These are phyloP conservation scores for Plasmodium gaboni DNA, from an alignment of 169 alveolate species.

Conservation along the genomic window DNA sequence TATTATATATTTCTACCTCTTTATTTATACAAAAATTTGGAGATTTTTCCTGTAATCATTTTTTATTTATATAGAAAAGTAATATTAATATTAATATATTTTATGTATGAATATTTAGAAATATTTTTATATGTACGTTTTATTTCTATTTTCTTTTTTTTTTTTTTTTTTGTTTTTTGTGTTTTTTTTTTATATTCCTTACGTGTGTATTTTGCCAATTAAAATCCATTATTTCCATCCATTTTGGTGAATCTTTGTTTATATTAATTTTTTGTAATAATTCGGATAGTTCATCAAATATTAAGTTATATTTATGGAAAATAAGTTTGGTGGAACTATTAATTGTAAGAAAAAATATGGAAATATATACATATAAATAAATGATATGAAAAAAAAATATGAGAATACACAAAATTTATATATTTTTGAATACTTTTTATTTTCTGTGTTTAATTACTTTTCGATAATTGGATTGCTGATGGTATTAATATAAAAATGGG, in stretches of 20 bases:
- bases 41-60: constrained; percentile 53
- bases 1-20: constrained; percentile 17
- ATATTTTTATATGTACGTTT: background rate
- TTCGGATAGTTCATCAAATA: constrained; percentile 58
- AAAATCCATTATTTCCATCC: constrained; percentile 62
- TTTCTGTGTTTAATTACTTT: constrained; percentile 21
- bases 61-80: constrained; percentile 1
- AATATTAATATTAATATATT: background rate
- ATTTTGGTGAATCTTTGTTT: constrained; percentile 23
- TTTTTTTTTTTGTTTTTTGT: background rate
- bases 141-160: background rate
- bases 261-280: constrained; percentile 66
- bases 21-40: constrained; percentile 59
- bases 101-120: background rate
- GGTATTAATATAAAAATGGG: constrained; percentile 63
- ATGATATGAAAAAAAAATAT: background rate
- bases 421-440: background rate
- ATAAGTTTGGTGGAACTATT: constrained; percentile 49
- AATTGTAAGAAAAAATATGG: background rate
- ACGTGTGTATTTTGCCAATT: constrained; percentile 71
- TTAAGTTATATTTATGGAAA: constrained; percentile 52
- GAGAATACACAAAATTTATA: background rate
- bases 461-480: constrained; percentile 70
- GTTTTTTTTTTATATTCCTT: background rate
- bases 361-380: background rate